Base-by-base conservation (phyloP, 257 asterid species). In the Solanum tacnaense region DNA sequence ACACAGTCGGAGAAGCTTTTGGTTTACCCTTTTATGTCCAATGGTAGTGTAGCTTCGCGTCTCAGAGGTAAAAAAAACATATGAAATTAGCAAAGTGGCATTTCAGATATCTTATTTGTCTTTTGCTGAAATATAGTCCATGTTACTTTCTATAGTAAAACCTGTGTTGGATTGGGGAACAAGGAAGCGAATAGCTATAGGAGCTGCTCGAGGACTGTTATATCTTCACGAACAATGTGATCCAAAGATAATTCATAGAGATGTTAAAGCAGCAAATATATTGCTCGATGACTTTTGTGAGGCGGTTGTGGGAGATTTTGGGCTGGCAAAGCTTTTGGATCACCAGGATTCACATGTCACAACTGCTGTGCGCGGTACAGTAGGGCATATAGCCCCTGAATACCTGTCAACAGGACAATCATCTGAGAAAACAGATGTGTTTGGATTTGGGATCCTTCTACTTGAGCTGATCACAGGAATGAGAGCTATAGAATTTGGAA, bases 221-320 rank as follows among this genome's bases (percentile, higher is more conserved):
- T 97, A 97, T 89, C 94, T 97, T 82, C 99, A 97, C 72, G 99
- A 97, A 91, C 99, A 97, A 86, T 97, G 99, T 88, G 99, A 97
- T 91, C 99, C 99, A 3, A 97, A 97, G 96, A 97, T 97, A 27
- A 97, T 97, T 60, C 99, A 97, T 86, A 91, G 99, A 62, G 99
- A 97, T 82, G 99, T 97, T 10, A 97, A 97, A 93, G 99, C 99
- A 5, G 99, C 99, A 44, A 97, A 97, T 88, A 93, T 97, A 62
- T 91, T 97, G 84, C 98, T 97, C 3, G 99, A 97, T 72, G 99
- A 96, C 68, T 93, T 92, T 25, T 97, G 96, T 56, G 99, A 96
- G 93, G 99, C 99, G 25, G 99, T 97, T 36, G 99, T 97, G 58
- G 99, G 99, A 84, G 99, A 97, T 89, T 97, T 97, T 82, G 99